These are phyloP conservation scores for Penicillium sumatraense DNA, from an alignment of 2,329 filamentous ascomycete genomes.

Conservation along the genomic window DNA sequence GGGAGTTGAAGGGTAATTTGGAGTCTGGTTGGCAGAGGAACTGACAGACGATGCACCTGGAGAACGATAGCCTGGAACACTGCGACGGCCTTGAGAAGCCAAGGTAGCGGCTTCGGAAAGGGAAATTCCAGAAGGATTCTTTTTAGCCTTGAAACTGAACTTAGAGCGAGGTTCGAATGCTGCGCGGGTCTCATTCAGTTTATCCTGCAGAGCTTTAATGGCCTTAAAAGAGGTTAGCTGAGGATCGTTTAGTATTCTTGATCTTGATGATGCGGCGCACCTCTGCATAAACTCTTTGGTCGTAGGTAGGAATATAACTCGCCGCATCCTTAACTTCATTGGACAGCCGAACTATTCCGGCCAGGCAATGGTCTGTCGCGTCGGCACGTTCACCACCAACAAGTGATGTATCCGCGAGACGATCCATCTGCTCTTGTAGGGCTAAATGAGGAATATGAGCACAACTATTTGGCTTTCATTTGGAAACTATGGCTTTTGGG, in stretches of 20 bases:
- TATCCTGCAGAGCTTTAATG: slow-evolving; percentile 79
- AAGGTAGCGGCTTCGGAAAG: slow-evolving; percentile 61
- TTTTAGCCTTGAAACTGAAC: slow-evolving; percentile 77
- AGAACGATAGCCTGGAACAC: slow-evolving; percentile 48
- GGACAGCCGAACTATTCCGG: slow-evolving; percentile 78
- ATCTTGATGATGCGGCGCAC: slow-evolving; percentile 49
- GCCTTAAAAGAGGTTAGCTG: slow-evolving; percentile 56
- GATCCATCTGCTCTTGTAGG: slow-evolving; percentile 75
- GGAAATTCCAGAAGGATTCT: slow-evolving; percentile 60
- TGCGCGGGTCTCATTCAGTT: slow-evolving; percentile 71
- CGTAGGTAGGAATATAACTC: slow-evolving; percentile 82
- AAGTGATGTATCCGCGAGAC: slow-evolving; percentile 65
- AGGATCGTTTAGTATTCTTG: not conserved
- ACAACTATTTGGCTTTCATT: no score
- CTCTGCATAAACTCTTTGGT: slow-evolving; percentile 83
- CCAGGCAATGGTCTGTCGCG: slow-evolving; percentile 78
- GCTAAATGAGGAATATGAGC: slow-evolving; percentile 53
- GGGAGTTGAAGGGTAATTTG: slow-evolving; percentile 42
- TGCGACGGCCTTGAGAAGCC: slow-evolving; percentile 52
- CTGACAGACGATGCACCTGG: slow-evolving; percentile 47
- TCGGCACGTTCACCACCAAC: slow-evolving; percentile 77
- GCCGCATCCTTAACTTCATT: slow-evolving; percentile 84
- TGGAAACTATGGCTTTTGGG: no score
- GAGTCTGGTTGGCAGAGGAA: slow-evolving; percentile 42
- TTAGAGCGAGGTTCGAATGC: slow-evolving; percentile 74